Evolutionary conservation across 2,329 filamentous ascomycete species (phyloP).

Genomic region (Colletotrichum nymphaeae): DNA sequence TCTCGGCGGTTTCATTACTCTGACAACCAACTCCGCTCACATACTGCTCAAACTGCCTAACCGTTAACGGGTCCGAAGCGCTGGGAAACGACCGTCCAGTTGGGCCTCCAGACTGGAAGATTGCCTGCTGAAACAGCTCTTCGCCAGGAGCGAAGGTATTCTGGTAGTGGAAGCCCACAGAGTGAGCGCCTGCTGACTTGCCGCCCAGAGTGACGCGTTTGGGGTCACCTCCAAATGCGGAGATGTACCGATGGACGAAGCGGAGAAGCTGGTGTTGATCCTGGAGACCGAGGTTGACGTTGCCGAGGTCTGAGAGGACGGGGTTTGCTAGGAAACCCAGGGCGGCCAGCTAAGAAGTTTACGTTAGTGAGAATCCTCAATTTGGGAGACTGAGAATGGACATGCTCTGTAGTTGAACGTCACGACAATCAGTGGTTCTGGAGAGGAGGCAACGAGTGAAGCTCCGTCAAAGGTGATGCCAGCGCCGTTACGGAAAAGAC

Average conservation of each 20-base stretch:
- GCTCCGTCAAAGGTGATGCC: constrained; percentile 35
- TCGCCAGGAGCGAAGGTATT: constrained; percentile 47
- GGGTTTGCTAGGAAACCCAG: constrained; percentile 58
- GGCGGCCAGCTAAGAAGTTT: neutral
- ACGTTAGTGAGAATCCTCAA: neutral
- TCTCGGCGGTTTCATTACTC: constrained; percentile 41
- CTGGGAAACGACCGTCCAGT: constrained; percentile 51
- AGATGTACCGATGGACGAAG: constrained; percentile 65
- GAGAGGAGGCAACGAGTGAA: constrained; percentile 41
- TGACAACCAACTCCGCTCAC: constrained; percentile 44
- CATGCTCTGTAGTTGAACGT: constrained; percentile 43
- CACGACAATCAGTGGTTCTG: constrained; percentile 41
- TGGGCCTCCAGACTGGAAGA: constrained; percentile 51
- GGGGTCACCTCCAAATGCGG: constrained; percentile 64
- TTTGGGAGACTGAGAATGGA: neutral
- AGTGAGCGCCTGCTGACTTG: constrained; percentile 62
- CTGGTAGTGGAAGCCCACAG: constrained; percentile 51
- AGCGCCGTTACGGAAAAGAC: constrained; percentile 21
- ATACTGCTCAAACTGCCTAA: constrained; percentile 45
- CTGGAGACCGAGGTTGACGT: constrained; percentile 64
- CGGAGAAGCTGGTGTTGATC: constrained; percentile 64
- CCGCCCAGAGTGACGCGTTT: constrained; percentile 65
- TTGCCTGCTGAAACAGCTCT: constrained; percentile 47
- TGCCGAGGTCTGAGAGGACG: constrained; percentile 46
- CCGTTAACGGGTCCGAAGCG: constrained; percentile 46